phyloP scores from a whole-genome alignment of 495 filamentous ascomycete genomes.

The Bombardia bombarda region DNA sequence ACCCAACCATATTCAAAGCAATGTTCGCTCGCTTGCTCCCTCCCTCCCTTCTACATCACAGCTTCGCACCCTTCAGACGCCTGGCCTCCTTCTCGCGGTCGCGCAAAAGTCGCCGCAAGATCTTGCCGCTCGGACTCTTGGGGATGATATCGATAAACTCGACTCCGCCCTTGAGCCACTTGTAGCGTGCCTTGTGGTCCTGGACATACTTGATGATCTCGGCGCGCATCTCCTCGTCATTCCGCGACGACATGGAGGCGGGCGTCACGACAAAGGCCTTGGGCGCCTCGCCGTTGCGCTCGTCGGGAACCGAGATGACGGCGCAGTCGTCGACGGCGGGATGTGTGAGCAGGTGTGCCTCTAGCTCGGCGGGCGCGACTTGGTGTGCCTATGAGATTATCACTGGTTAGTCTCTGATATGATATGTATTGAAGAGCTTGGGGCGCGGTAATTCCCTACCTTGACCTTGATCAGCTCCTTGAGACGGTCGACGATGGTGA shows the following conservation, averaged over 20 bases:
- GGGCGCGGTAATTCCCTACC: no score
- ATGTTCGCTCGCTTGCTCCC: no score
- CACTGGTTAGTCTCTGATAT: background rate
- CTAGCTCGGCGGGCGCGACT: constrained; percentile 87
- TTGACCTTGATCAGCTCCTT: constrained; percentile 96
- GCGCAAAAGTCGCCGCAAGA: constrained; percentile 68
- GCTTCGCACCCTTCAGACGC: constrained; percentile 49
- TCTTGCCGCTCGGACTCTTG: constrained; percentile 92
- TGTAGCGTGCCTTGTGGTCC: constrained; percentile 76
- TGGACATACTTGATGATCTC: constrained; percentile 71
- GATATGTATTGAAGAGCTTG: background rate
- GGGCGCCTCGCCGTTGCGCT: constrained; percentile 69
- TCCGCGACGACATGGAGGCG: constrained; percentile 48
- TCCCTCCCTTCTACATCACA: constrained; percentile 15
- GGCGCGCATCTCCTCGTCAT: constrained; percentile 41
- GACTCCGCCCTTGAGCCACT: constrained; percentile 82
- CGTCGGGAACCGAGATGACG: constrained; percentile 73
- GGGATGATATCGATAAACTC: constrained; percentile 70
- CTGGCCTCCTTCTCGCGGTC: constrained; percentile 70
- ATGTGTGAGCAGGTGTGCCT: constrained; percentile 80
- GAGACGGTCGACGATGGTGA: constrained; percentile 79
- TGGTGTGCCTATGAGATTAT: constrained; percentile 58
- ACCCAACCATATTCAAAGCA: background rate
- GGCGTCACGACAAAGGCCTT: constrained; percentile 84
- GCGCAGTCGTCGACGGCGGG: constrained; percentile 74